These are phyloP conservation scores for Metschnikowia arizonensis DNA, from an alignment of 805 yeast genomes.

Conservation along the genomic window DNA sequence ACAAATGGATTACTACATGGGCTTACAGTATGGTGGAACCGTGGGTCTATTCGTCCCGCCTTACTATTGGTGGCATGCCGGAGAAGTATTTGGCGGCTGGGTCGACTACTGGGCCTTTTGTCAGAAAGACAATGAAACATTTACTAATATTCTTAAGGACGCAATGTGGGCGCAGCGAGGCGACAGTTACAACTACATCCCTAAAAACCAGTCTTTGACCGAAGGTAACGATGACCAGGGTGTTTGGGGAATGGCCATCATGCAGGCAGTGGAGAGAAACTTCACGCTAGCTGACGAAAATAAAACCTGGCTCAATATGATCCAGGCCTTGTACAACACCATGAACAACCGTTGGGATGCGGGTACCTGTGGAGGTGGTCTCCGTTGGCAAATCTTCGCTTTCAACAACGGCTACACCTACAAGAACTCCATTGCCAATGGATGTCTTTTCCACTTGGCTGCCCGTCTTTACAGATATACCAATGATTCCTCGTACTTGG, in stretches of 20 bases:
- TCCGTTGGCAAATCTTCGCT: slow-evolving; percentile 47
- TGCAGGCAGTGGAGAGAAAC: slow-evolving; percentile 46
- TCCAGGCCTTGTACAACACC: slow-evolving; percentile 43
- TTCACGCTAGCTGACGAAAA: slow-evolving; percentile 31
- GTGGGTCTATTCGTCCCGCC: slow-evolving; percentile 45
- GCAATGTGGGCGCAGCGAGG: slow-evolving; percentile 46
- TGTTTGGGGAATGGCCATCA: slow-evolving; percentile 47
- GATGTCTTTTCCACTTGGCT: slow-evolving; percentile 42
- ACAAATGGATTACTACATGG: slow-evolving; percentile 44
- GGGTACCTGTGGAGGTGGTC: slow-evolving; percentile 37
- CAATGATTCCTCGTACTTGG: slow-evolving; percentile 36
- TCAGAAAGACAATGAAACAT: slow-evolving; percentile 29
- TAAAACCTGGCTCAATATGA: slow-evolving; percentile 35
- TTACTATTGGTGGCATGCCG: slow-evolving; percentile 53
- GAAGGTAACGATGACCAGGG: slow-evolving; percentile 53
- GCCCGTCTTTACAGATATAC: slow-evolving; percentile 44
- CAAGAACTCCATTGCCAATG: slow-evolving; percentile 44
- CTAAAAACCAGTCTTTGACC: slow-evolving; percentile 43
- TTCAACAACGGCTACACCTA: slow-evolving; percentile 47
- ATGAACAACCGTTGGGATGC: slow-evolving; percentile 45
- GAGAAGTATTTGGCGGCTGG: slow-evolving; percentile 48
- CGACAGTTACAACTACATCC: slow-evolving; percentile 38
- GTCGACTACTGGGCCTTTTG: slow-evolving; percentile 40
- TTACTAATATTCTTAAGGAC: slow-evolving; percentile 27
- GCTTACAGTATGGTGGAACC: slow-evolving; percentile 39